Evolutionary conservation across 441 rosid genomes (phyloP).

Genomic region (Gossypium armourianum): DNA sequence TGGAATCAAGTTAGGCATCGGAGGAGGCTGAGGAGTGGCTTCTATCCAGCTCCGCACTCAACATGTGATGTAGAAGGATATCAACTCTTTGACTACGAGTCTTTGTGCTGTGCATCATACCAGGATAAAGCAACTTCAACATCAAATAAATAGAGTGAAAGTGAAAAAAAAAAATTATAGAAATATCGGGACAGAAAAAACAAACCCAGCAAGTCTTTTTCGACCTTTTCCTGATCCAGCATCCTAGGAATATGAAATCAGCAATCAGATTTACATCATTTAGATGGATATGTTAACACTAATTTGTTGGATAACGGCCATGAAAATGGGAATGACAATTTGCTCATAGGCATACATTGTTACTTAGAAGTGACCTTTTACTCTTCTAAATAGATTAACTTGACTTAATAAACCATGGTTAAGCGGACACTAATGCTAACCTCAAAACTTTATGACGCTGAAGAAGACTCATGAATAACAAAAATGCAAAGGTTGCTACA

Average conservation of each 20-base stretch:
- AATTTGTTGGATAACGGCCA: not conserved
- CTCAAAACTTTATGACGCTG: not conserved
- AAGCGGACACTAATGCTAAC: not conserved
- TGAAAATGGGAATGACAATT: not conserved
- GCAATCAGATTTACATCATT: conserved; percentile 8
- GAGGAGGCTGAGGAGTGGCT: conserved; percentile 21
- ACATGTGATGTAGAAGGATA: conserved; percentile 78
- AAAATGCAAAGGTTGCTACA: not conserved
- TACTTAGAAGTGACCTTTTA: not conserved
- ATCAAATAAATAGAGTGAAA: not conserved
- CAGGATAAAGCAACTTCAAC: conserved; percentile 2
- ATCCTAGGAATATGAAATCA: conserved; percentile 32
- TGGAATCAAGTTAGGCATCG: conserved; percentile 8
- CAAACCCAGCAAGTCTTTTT: conserved; percentile 54
- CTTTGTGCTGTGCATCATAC: conserved; percentile 51
- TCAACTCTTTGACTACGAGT: conserved; percentile 83
- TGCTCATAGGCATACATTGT: not conserved
- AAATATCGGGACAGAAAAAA: conserved; percentile 12
- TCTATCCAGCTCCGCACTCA: conserved; percentile 50
- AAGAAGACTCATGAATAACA: not conserved
- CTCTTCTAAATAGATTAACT: not conserved
- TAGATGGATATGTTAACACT: not conserved
- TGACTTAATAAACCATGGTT: not conserved
- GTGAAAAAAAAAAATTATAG: not conserved
- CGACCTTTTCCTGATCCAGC: conserved; percentile 31